Conservation (phyloP, 1,284 basidiomycete species). For the Peniophora sp. region DNA sequence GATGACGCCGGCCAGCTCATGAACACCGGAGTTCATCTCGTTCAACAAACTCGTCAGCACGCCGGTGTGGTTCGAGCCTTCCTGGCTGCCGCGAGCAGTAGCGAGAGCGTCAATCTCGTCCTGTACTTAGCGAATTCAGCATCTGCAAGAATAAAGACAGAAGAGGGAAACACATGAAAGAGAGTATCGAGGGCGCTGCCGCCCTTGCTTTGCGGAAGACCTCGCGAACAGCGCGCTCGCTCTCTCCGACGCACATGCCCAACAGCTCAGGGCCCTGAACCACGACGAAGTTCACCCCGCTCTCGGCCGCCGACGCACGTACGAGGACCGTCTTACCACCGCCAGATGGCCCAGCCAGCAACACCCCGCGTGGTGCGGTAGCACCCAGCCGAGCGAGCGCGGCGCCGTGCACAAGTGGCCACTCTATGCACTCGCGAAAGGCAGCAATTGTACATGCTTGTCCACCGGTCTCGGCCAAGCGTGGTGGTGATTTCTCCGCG, state of each 20-base stretch:
- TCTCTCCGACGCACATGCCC: slow-evolving; percentile 99
- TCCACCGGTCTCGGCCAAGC: no score
- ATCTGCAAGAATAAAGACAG: no score
- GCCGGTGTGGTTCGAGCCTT: slow-evolving; percentile 81
- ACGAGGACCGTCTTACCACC: slow-evolving; percentile 94
- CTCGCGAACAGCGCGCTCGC: slow-evolving; percentile 98
- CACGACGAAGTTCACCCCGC: slow-evolving; percentile 94
- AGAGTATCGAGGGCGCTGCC: slow-evolving; percentile 98
- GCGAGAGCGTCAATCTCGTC: slow-evolving; percentile 99
- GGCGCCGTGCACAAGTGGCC: slow-evolving; percentile 96
- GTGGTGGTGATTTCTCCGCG: no score
- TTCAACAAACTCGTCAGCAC: slow-evolving; percentile 96
- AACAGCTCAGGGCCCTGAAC: slow-evolving; percentile 87
- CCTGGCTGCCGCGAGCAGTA: slow-evolving; percentile 82
- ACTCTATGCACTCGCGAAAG: slow-evolving; percentile 9
- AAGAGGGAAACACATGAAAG: no score
- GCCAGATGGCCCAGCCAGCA: slow-evolving; percentile 96
- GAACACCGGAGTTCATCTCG: slow-evolving; percentile 99
- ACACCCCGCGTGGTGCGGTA: slow-evolving; percentile 97
- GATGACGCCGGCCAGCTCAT: slow-evolving; percentile 98
- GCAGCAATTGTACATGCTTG: slow-evolving; percentile 97
- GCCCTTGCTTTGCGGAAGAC: slow-evolving; percentile 99
- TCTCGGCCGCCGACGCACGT: slow-evolving; percentile 98
- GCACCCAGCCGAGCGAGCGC: slow-evolving; percentile 99
- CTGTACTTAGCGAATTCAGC: no score